phyloP scores from a whole-genome alignment of 108 stramenopile genomes.

The Skeletonema menzelii region DNA sequence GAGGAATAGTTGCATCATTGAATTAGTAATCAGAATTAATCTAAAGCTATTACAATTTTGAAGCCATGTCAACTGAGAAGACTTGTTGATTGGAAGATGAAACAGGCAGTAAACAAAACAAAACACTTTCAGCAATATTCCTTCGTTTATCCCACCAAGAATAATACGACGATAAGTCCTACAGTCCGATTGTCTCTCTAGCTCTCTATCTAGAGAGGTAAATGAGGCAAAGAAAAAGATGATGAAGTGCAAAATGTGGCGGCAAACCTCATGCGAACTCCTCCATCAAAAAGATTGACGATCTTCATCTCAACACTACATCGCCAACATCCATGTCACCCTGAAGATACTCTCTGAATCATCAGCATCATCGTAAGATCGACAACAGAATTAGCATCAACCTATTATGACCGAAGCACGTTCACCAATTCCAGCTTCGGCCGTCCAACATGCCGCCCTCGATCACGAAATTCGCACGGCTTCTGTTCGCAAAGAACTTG shows the following conservation, averaged over 20 bases:
- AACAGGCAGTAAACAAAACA: not conserved
- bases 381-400: not conserved
- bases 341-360: not conserved
- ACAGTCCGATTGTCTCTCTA: constrained; percentile 68
- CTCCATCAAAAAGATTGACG: too few relatives aligned
- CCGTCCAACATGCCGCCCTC: constrained; percentile 39
- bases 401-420: not conserved
- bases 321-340: too few relatives aligned
- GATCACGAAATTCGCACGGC: constrained; percentile 39
- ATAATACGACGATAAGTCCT: constrained; percentile 69
- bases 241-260: too few relatives aligned
- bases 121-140: not conserved
- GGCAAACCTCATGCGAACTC: too few relatives aligned
- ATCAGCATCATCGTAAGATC: not conserved
- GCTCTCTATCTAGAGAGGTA: too few relatives aligned
- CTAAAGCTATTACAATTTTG: not conserved
- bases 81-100: not conserved
- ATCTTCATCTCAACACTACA: too few relatives aligned
- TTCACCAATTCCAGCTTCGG: constrained; percentile 14
- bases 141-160: constrained; percentile 27
- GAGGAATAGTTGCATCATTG: too few relatives aligned
- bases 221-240: constrained; percentile 25
- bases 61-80: too few relatives aligned
- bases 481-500: constrained; percentile 23
- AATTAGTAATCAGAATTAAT: too few relatives aligned